Percentiles rank a stretch among this genome's conserved stretches.
Conservation (phyloP, 495 filamentous ascomycete species). For the Penicillium lagena region DNA sequence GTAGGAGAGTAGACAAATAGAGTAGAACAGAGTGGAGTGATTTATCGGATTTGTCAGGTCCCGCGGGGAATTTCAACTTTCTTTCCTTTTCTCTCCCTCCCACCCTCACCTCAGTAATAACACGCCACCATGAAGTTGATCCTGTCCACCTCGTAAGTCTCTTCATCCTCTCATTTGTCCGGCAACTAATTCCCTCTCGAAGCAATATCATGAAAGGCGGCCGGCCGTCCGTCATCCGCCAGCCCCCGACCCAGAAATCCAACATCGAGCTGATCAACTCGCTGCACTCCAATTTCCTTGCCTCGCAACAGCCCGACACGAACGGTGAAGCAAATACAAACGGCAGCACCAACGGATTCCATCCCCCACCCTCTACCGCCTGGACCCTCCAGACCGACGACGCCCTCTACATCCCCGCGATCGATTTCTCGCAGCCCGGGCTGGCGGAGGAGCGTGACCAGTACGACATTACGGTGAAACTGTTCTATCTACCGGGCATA, state of each 20-base stretch:
- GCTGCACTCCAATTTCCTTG: conserved; percentile 72
- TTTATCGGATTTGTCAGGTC: conserved; percentile 15
- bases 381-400: conserved; percentile 62
- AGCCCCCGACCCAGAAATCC: conserved; percentile 65
- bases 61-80: background rate
- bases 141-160: conserved; percentile 75
- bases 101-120: background rate
- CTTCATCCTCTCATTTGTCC: background rate
- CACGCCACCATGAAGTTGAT: conserved; percentile 61
- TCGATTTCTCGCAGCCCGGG: conserved; percentile 63
- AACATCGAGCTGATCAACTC: conserved; percentile 84
- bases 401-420: conserved; percentile 67
- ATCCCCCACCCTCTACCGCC: conserved; percentile 17
- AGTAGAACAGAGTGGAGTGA: conserved; percentile 1
- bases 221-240: conserved; percentile 74
- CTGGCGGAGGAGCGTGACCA: conserved; percentile 70
- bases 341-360: conserved; percentile 9
- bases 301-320: conserved; percentile 47
- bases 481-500: conserved; percentile 80
- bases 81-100: background rate
- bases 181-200: conserved; percentile 2
- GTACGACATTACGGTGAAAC: conserved; percentile 90
- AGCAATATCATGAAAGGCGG: conserved; percentile 78
- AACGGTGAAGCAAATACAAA: conserved; percentile 30
- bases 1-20: background rate